Percentiles rank a stretch among this genome's conserved stretches.
Conservation (phyloP, 164 flowering plant species). For the Vitis rupestris region DNA sequence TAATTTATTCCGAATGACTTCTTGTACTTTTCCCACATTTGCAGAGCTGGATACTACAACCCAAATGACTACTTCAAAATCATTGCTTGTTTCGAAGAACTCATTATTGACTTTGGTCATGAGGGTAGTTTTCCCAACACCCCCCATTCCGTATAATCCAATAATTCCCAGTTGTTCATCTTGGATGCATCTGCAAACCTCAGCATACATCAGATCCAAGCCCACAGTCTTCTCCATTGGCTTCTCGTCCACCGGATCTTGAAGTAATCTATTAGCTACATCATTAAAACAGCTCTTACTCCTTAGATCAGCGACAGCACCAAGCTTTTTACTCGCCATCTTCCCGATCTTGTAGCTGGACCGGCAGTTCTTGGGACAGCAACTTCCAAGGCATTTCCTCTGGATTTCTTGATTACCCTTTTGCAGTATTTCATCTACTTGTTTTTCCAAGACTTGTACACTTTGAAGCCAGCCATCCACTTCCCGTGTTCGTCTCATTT, state of each 20-base stretch:
- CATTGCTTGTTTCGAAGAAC: neutral
- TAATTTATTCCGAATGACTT: conserved; percentile 3
- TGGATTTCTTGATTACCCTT: neutral
- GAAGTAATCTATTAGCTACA: conserved; percentile 2
- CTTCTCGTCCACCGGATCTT: conserved; percentile 4
- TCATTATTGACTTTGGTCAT: conserved; percentile 7
- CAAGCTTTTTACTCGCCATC: neutral
- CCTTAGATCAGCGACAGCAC: neutral
- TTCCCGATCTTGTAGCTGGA: conserved; percentile 22
- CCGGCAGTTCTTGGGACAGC: conserved; percentile 10
- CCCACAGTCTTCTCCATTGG: neutral
- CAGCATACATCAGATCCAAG: neutral
- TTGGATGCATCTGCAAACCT: conserved; percentile 2
- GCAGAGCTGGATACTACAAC: conserved; percentile 4
- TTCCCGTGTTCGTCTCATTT: neutral
- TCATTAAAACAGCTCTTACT: neutral
- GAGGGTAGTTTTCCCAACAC: conserved; percentile 22
- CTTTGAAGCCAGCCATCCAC: conserved; percentile 17
- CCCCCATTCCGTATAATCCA: conserved; percentile 19
- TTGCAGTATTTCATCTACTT: conserved; percentile 1
- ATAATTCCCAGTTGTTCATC: conserved; percentile 1
- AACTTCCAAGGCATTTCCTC: neutral
- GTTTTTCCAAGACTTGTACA: neutral
- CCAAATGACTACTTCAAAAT: conserved; percentile 15
- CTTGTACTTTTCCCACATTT: conserved; percentile 5